phyloP scores from a whole-genome alignment of 495 filamentous ascomycete genomes.

The Hypoxylon cercidicola region DNA sequence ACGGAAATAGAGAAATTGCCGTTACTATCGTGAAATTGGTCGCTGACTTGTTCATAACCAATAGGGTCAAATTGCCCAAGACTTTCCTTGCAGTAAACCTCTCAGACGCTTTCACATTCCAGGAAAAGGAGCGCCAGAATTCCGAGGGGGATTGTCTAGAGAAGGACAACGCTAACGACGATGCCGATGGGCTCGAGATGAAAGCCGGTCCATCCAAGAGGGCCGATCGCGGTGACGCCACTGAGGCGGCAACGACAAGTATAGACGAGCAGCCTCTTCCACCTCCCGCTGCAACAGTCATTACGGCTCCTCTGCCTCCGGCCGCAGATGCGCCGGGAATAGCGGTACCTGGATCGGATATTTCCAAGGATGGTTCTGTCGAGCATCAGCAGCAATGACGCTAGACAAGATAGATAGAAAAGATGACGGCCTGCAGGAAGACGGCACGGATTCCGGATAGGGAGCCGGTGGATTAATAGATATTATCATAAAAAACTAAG shows the following conservation, averaged over 20 bases:
- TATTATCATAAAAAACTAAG: constrained; percentile 16
- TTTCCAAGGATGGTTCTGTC: constrained; percentile 25
- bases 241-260: constrained; percentile 13
- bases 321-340: constrained; percentile 40
- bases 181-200: constrained; percentile 46
- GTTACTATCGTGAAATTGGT: constrained; percentile 4
- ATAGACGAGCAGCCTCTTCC: constrained; percentile 35
- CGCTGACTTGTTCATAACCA: constrained; percentile 22
- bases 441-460: constrained; percentile 43
- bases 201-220: constrained; percentile 28
- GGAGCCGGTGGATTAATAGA: constrained; percentile 40
- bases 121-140: constrained; percentile 58
- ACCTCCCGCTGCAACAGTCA: constrained; percentile 38
- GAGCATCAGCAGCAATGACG: constrained; percentile 33
- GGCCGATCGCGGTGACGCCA: constrained; percentile 34
- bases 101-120: constrained; percentile 72
- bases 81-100: constrained; percentile 92
- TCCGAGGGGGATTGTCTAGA: constrained; percentile 46
- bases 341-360: constrained; percentile 30
- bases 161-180: constrained; percentile 40
- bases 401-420: constrained; percentile 11
- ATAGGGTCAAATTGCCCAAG: constrained; percentile 91
- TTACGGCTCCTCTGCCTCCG: constrained; percentile 41
- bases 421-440: constrained; percentile 38
- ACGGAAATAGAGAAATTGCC: constrained; percentile 5